These are phyloP conservation scores for Malus orientalis DNA, from an alignment of 306 rosid genomes.

Conservation along the genomic window DNA sequence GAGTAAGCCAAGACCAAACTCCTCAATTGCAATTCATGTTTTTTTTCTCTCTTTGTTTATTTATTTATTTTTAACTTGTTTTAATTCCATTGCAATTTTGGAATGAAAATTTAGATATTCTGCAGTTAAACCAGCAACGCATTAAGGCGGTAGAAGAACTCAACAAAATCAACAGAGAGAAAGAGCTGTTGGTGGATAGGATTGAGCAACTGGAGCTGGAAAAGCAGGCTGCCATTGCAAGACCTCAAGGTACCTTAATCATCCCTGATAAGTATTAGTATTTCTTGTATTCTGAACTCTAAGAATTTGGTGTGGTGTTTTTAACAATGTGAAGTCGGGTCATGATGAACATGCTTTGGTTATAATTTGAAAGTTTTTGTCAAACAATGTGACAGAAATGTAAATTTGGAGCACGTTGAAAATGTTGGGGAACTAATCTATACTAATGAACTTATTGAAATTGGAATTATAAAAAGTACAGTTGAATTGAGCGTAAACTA, in stretches of 20 bases:
- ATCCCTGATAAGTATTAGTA: not conserved
- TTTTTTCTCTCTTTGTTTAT: too few species aligned
- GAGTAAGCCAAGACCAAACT: constrained; percentile 34
- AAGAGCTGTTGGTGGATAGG: constrained; percentile 35
- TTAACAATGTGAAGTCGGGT: not conserved
- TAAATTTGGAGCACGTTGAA: not conserved
- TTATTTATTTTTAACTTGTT: not conserved
- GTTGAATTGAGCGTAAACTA: not conserved
- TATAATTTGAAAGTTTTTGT: not conserved
- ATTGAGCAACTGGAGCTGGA: constrained; percentile 50
- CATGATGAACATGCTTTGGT: not conserved
- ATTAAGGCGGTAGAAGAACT: constrained; percentile 55
- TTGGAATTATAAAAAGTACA: not conserved
- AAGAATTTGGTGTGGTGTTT: not conserved
- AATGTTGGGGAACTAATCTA: not conserved
- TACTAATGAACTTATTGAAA: not conserved
- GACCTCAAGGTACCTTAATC: constrained; percentile 26
- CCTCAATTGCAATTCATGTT: not conserved
- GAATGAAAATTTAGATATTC: constrained; percentile 37
- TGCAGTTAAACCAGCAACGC: constrained; percentile 60
- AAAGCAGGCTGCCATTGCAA: constrained; percentile 38
- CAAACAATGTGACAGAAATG: not conserved
- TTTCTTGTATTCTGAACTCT: constrained; percentile 7
- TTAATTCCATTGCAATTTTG: not conserved
- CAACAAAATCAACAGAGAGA: constrained; percentile 43